These are phyloP conservation scores for Penicillium mononematosum DNA, from an alignment of 495 filamentous ascomycete species.

Conservation along the genomic window DNA sequence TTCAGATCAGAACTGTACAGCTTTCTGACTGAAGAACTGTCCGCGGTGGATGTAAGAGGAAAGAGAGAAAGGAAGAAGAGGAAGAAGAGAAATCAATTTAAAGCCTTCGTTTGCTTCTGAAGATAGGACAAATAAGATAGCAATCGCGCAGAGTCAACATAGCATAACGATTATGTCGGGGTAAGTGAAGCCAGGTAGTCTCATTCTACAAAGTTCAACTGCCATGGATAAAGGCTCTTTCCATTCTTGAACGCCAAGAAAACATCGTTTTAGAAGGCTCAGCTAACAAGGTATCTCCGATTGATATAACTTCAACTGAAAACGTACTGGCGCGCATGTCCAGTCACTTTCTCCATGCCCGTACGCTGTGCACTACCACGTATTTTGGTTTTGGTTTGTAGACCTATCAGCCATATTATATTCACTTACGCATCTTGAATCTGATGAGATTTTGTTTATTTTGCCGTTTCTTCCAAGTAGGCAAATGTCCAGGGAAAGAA, in stretches of 20 bases:
- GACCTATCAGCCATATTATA: background rate
- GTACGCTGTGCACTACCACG: background rate
- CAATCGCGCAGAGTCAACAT: background rate
- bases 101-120: background rate
- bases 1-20: background rate
- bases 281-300: background rate
- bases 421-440: background rate
- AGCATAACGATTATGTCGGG: background rate
- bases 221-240: background rate
- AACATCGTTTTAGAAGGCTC: background rate
- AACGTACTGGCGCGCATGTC: background rate
- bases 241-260: too few relatives aligned
- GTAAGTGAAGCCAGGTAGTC: background rate
- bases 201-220: background rate
- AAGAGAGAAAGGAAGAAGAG: background rate
- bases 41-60: background rate
- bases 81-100: background rate
- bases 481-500: background rate
- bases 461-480: background rate
- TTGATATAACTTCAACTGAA: background rate
- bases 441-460: background rate
- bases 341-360: background rate
- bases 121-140: background rate
- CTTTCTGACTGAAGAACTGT: background rate
- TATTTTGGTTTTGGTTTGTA: background rate